Evolutionary conservation across 1,284 basidiomycete genomes (phyloP), one percentile per base, ranked within the genome.

Genomic region (Mycena citricolor): DNA sequence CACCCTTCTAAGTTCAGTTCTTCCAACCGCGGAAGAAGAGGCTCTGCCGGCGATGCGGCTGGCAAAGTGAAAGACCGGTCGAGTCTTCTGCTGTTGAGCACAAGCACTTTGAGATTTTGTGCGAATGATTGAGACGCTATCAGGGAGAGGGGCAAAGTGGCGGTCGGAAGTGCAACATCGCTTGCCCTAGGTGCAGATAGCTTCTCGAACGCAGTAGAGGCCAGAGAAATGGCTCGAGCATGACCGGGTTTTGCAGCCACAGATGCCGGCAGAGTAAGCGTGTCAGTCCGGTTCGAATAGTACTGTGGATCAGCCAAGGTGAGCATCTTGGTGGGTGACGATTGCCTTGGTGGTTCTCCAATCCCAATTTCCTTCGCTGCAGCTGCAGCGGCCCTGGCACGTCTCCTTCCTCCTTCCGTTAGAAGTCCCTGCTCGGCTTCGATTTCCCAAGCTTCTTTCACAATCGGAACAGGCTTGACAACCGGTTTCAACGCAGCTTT

Each of bases 391-490:
- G 79, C 80, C 47, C 83, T 68, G 12, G 82, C 80, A 31, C 82
- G 74, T 35, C 85, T 66, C 44, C 73, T 74, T 10, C 80, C 83
- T 13, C 83, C 85, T 49, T 86, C 85, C 4, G 84, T 86, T 30
- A 83, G 59, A 32, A 88, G 57, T 1, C 84, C 84, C 51, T 78
- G 79, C 54, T 88, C 84, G 1, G 81, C 83, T 52, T 88, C 86
- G 21, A 86, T 74, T 55, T 89, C 86, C 86, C 86, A 89, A 22
- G 70, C 59, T 56, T 88, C 86, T 57, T 84, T 87, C 20, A 72
- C 60, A 1, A 74, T 60, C 26, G 65, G 69, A 40, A 66, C 65
- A n/a, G n/a, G n/a, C n/a, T n/a, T n/a, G n/a, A n/a, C n/a, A n/a
- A n/a, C n/a, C n/a, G n/a, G n/a, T 39, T 47, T 57, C 20, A 34